These are phyloP conservation scores for Mycena metata DNA, from an alignment of 768 basidiomycete genomes.

Conservation along the genomic window DNA sequence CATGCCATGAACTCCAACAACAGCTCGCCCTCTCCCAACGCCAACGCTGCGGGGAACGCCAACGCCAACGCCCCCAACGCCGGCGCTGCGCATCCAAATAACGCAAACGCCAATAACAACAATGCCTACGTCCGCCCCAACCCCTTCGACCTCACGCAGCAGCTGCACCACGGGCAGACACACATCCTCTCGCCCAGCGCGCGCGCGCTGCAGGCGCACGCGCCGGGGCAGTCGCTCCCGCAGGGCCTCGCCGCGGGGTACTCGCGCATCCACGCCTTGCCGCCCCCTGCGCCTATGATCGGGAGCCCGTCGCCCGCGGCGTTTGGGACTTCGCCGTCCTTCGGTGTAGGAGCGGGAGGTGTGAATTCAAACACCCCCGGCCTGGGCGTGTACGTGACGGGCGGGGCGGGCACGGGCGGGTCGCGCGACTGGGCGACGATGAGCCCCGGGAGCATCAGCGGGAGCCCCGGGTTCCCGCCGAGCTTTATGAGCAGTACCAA, in stretches of 20 bases:
- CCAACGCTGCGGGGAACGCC: no score
- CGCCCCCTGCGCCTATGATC: conserved; percentile 56
- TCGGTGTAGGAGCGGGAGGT: conserved; percentile 28
- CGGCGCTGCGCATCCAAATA: no score
- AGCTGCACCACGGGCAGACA: conserved; percentile 43
- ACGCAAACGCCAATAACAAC: not conserved
- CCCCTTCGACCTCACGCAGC: conserved; percentile 62
- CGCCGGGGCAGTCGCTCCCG: conserved; percentile 91
- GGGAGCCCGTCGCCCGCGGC: conserved; percentile 46
- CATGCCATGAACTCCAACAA: conserved; percentile 50
- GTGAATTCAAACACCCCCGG: no score
- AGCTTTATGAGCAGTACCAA: conserved; percentile 27
- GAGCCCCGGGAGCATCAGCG: conserved; percentile 31
- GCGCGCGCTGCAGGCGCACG: conserved; percentile 87
- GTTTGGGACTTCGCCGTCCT: conserved; percentile 42
- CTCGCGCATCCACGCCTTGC: conserved; percentile 86
- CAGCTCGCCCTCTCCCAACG: no score
- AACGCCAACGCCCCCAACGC: not conserved
- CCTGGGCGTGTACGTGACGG: conserved; percentile 8
- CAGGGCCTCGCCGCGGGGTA: conserved; percentile 94
- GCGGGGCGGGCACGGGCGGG: not conserved
- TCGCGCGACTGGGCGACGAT: conserved; percentile 39
- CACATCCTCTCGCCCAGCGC: conserved; percentile 73
- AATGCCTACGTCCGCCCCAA: conserved; percentile 57
- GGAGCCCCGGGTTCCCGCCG: conserved; percentile 28